These are phyloP conservation scores for Penicillium freii DNA, from an alignment of 2,329 filamentous ascomycete genomes.

Conservation along the genomic window DNA sequence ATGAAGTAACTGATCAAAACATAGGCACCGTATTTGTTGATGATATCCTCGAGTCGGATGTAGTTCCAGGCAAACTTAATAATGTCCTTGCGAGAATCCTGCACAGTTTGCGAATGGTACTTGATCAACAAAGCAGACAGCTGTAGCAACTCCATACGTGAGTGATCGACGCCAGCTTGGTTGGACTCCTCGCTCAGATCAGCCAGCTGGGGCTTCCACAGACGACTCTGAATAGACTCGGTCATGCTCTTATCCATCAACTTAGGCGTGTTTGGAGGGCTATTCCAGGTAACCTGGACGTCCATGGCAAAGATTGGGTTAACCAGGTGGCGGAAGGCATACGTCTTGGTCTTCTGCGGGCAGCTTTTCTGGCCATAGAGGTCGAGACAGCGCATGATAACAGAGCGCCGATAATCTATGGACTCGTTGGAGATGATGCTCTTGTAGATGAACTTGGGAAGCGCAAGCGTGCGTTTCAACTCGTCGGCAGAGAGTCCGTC, in stretches of 20 bases:
- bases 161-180: slow-evolving; percentile 88
- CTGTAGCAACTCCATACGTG: slow-evolving; percentile 91
- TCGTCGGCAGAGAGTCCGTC: slow-evolving; percentile 81
- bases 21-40: slow-evolving; percentile 98
- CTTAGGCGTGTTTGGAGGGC: slow-evolving; percentile 59
- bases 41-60: slow-evolving; percentile 95
- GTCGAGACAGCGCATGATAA: slow-evolving; percentile 83
- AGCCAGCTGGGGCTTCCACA: slow-evolving; percentile 87
- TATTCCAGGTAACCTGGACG: slow-evolving; percentile 76
- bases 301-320: slow-evolving; percentile 98
- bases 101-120: slow-evolving; percentile 82
- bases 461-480: slow-evolving; percentile 70
- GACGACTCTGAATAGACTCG: slow-evolving; percentile 83
- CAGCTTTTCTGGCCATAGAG: slow-evolving; percentile 76
- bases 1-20: slow-evolving; percentile 98
- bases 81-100: slow-evolving; percentile 92
- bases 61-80: slow-evolving; percentile 99
- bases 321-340: slow-evolving; percentile 84
- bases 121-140: slow-evolving; percentile 93
- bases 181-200: slow-evolving; percentile 79
- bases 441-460: slow-evolving; percentile 81
- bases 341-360: slow-evolving; percentile 88
- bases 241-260: slow-evolving; percentile 85
- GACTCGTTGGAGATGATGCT: slow-evolving; percentile 81
- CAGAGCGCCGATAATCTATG: slow-evolving; percentile 78